Base-by-base conservation (phyloP, 1,139 yeast genomes). In the Yamadazyma diddensiae region DNA sequence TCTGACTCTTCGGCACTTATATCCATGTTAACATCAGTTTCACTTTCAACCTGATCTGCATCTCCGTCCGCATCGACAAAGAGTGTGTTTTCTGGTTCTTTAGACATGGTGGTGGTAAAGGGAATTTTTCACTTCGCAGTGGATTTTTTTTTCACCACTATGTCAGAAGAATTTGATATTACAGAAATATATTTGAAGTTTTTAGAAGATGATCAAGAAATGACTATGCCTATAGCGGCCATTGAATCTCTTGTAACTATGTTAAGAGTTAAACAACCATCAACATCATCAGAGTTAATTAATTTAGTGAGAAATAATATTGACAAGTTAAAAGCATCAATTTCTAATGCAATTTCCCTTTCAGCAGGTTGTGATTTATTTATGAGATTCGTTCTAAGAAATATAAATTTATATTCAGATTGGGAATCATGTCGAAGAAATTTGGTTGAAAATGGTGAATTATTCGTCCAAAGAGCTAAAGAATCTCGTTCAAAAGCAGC, bases 211-310 rank as follows among this genome's bases (percentile, higher is more conserved):
- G 97, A 92, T 59, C 72, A 84, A 15, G 97, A 92, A 35, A 85
- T 94, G 81, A 90, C 98, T 9, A 94, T 90, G 97, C 99, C 99
- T 4, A 86, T 94, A 25, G 99, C 98, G 32, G 98, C 98, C 31
- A 94, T 94, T 51, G 97, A 92, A 59, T 80, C 96, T 14, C 67
- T 94, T 33, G 95, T 92, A 18, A 83, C 94, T 5, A 74, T 92
- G 63, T 64, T 94, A 25, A 71, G 82, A 42, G 77, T 80, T 31
- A 82, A 87, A 47, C 87, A 87, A 53, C 97, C 97, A 3, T 73
- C 87, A 4, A 94, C 99, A 0, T 86, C 96, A 2, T 85, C 97
- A 1, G 98, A 94, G 56, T 73, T 92, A 52, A 90, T 88, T 54
- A 83, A 79, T 35, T 67, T 88, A 12, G 77, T 92, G 36, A 82